A percentile compares a stretch with the other conserved stretches of the same genome.
phyloP scores from a whole-genome alignment of 2,329 filamentous ascomycete genomes.

The Hypoxylon sp. region DNA sequence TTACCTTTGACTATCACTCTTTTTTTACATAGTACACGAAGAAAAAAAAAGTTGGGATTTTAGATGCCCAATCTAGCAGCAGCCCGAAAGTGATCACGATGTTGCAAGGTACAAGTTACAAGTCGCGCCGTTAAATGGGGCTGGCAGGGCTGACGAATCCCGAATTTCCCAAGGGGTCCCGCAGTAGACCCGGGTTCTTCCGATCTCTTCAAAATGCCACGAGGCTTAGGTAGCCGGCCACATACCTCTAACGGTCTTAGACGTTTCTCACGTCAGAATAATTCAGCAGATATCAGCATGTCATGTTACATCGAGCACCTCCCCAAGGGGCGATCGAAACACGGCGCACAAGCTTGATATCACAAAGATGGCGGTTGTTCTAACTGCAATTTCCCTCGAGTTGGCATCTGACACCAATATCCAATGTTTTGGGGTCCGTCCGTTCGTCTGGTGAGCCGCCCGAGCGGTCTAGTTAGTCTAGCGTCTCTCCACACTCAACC shows the following conservation, averaged over 20 bases:
- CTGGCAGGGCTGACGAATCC: slow-evolving; percentile 42
- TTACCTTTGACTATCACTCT: slow-evolving; percentile 4
- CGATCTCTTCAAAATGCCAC: slow-evolving; percentile 37
- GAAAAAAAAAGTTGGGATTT: slow-evolving; percentile 19
- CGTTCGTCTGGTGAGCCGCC: slow-evolving; percentile 37
- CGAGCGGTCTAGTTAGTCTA: slow-evolving; percentile 22
- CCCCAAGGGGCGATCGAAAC: slow-evolving; percentile 14
- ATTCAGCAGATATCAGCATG: neutral
- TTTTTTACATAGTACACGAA: neutral
- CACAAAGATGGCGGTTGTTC: slow-evolving; percentile 16
- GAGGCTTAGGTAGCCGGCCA: slow-evolving; percentile 27
- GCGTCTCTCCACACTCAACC: slow-evolving; percentile 23
- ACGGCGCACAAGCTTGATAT: slow-evolving; percentile 7
- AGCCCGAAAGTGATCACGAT: slow-evolving; percentile 39
- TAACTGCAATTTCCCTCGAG: slow-evolving; percentile 20
- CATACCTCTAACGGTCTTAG: neutral
- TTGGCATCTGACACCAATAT: slow-evolving; percentile 17
- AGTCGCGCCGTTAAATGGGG: slow-evolving; percentile 29
- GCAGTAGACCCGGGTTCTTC: slow-evolving; percentile 39
- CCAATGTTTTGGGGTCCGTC: slow-evolving; percentile 15
- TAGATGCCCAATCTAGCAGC: slow-evolving; percentile 30
- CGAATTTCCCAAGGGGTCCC: slow-evolving; percentile 26
- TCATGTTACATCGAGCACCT: slow-evolving; percentile 5
- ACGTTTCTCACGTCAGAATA: slow-evolving; percentile 3
- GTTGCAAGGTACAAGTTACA: slow-evolving; percentile 21